phyloP scores from a whole-genome alignment of 2,329 filamentous ascomycete genomes.

The Cladorrhinum sp. region DNA sequence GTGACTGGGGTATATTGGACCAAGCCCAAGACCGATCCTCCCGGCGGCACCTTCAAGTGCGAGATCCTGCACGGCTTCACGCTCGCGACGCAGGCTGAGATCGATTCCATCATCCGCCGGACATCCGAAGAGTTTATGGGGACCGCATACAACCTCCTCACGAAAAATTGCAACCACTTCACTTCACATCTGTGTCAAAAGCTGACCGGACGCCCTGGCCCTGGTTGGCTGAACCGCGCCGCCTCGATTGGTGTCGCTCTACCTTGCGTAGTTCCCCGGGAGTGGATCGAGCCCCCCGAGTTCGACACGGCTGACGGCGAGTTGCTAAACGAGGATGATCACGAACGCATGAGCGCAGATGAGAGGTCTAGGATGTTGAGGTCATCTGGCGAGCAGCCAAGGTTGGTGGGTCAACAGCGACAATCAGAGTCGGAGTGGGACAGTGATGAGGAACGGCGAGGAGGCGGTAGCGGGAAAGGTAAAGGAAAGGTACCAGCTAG shows the following conservation, averaged over 20 bases:
- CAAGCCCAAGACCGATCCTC: slow-evolving; percentile 66
- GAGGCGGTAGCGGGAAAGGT: slow-evolving; percentile 41
- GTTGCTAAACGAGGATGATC: slow-evolving; percentile 24
- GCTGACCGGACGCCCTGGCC: slow-evolving; percentile 67
- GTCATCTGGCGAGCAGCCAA: slow-evolving; percentile 26
- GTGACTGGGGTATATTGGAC: slow-evolving; percentile 84
- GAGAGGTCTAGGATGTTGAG: slow-evolving; percentile 31
- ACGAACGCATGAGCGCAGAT: slow-evolving; percentile 9
- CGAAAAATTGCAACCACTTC: slow-evolving; percentile 87
- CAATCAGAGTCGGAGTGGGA: slow-evolving; percentile 28
- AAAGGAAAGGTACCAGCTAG: slow-evolving; percentile 41
- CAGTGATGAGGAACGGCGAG: slow-evolving; percentile 47
- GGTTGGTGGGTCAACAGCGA: slow-evolving; percentile 19
- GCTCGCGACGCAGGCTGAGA: slow-evolving; percentile 64
- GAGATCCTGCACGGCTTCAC: slow-evolving; percentile 79
- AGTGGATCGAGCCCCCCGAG: slow-evolving; percentile 79
- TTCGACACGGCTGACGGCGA: slow-evolving; percentile 53
- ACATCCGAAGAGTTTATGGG: slow-evolving; percentile 73
- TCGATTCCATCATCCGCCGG: slow-evolving; percentile 65
- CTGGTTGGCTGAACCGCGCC: slow-evolving; percentile 76
- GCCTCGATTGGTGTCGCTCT: slow-evolving; percentile 78
- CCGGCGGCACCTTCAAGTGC: slow-evolving; percentile 72
- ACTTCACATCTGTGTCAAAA: slow-evolving; percentile 71
- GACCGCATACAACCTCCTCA: slow-evolving; percentile 75
- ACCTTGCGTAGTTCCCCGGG: slow-evolving; percentile 76